Evolutionary conservation across 2,329 filamentous ascomycete genomes (phyloP), one percentile per base, ranked within the genome.

Genomic region (Ophiostoma tasmaniense): DNA sequence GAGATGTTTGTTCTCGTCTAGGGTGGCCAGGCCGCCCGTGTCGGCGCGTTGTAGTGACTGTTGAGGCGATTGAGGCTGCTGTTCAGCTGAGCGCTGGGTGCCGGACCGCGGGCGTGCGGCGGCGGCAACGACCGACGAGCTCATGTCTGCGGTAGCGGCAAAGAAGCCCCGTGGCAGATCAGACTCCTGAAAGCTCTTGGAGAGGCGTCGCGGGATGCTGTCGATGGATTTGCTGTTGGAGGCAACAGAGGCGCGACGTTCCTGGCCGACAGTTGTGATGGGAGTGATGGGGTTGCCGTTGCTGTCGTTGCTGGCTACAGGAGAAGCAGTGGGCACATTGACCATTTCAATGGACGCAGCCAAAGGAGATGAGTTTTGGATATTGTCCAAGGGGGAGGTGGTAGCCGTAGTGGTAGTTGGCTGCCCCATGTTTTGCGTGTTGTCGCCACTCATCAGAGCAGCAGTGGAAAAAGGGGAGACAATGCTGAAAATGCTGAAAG

Each of bases 131-230:
- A 81, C 75, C 8, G 80, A 79, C 4, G 81, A 81, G 14, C 80
- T 80, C 67, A 84, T 78, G 42, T 79, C 77, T 52, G 81, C 79
- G 0, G 81, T 82, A 20, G 81, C 82, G 17, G 82, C 79, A 70
- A 80, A 79, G 73, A 85, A 83, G 13, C 82, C 82, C 65, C 77
- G 77, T 1, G 81, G 83, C 13, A 81, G 76, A 14, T 78, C 79
- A 5, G 83, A 84, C 64, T 81, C 78, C 68, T 79, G 78, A 70
- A 85, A 84, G 35, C 67, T 72, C 39, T 72, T 73, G 20, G 73
- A 73, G 7, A 75, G 68, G 39, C 72, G 70, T 2, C 70, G 70
- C 17, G 69, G 33, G 3, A 71, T 28, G 22, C 66, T 68, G 13
- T 68, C 20, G 67, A 30, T 66, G 68, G 66, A 71, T 66, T 64